Percentiles rank a stretch among this genome's conserved stretches.
These are phyloP conservation scores for Sporopachydermia quercuum DNA, from an alignment of 805 yeast species.

Conservation along the genomic window DNA sequence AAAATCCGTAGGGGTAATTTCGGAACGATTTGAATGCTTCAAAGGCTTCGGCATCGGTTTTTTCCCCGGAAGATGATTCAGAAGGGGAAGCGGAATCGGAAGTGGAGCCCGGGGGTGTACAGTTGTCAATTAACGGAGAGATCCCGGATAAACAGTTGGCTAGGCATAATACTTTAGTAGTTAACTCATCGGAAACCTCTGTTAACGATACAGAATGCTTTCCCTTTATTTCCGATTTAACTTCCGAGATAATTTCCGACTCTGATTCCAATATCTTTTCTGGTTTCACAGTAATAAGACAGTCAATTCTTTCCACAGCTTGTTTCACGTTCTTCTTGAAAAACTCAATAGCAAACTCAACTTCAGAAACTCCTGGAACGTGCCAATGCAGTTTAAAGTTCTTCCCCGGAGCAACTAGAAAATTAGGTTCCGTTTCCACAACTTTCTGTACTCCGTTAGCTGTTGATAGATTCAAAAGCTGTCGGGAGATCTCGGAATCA, in stretches of 20 bases:
- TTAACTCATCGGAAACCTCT: background rate
- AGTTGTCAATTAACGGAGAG: background rate
- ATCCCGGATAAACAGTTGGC: constrained; percentile 1
- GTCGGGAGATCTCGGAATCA: background rate
- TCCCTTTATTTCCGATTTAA: too few species aligned
- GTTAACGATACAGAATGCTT: too few species aligned
- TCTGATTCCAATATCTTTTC: too few species aligned
- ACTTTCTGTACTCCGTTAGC: background rate
- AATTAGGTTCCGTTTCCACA: background rate
- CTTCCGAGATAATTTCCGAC: too few species aligned
- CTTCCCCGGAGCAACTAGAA: constrained; percentile 13
- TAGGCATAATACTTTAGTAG: background rate
- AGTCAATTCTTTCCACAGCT: too few species aligned
- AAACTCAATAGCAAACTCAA: constrained; percentile 43
- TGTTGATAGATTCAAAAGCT: background rate
- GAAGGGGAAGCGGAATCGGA: background rate
- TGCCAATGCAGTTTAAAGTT: constrained; percentile 62
- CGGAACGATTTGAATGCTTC: background rate
- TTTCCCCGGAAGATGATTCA: too few species aligned
- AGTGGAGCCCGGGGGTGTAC: background rate
- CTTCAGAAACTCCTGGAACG: constrained; percentile 40
- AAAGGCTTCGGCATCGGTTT: too few species aligned
- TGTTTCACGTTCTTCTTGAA: too few species aligned
- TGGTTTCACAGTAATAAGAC: too few species aligned
- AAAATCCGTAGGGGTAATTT: background rate